Percentiles rank a stretch among this genome's conserved stretches.
Conservation (phyloP, 352 stramenopile genomes). For the Phytophthora sp. region DNA sequence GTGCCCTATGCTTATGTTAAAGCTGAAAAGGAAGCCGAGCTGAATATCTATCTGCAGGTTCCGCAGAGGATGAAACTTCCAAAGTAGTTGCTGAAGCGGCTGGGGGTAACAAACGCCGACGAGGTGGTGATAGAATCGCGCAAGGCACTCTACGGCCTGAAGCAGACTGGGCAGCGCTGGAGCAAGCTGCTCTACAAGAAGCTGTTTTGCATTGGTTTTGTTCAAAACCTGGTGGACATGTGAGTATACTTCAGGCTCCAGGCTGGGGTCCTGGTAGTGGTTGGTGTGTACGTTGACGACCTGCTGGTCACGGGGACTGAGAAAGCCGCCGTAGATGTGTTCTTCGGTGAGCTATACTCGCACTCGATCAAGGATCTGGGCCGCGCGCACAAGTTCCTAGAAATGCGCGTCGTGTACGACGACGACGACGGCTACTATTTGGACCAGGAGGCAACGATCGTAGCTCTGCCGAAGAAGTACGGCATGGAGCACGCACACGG, state of each 20-base stretch:
- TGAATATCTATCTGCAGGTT: conserved; percentile 26
- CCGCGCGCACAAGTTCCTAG: conserved; percentile 25
- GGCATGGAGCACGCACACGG: conserved; percentile 18
- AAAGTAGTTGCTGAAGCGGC: not conserved
- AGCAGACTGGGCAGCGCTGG: conserved; percentile 35
- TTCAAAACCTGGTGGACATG: conserved; percentile 19
- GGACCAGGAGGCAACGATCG: conserved; percentile 26
- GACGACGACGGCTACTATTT: conserved; percentile 5
- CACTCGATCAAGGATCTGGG: conserved; percentile 40
- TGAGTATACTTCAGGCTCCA: conserved; percentile 31
- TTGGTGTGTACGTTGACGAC: conserved; percentile 37
- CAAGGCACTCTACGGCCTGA: conserved; percentile 37
- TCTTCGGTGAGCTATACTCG: conserved; percentile 7
- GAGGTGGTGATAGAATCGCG: conserved; percentile 15
- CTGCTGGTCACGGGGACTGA: conserved; percentile 1
- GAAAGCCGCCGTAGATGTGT: conserved; percentile 1
- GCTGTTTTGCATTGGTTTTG: conserved; percentile 13
- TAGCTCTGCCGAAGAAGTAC: conserved; percentile 24
- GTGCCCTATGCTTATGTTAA: conserved; percentile 37
- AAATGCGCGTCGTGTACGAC: conserved; percentile 27
- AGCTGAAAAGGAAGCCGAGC: conserved; percentile 9
- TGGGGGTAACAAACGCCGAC: not conserved
- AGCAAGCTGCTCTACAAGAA: conserved; percentile 20
- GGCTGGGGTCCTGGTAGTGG: not conserved
- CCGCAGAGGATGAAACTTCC: conserved; percentile 24